Evolutionary conservation across 805 yeast genomes (phyloP).

Genomic region (Lipomyces starkeyi): DNA sequence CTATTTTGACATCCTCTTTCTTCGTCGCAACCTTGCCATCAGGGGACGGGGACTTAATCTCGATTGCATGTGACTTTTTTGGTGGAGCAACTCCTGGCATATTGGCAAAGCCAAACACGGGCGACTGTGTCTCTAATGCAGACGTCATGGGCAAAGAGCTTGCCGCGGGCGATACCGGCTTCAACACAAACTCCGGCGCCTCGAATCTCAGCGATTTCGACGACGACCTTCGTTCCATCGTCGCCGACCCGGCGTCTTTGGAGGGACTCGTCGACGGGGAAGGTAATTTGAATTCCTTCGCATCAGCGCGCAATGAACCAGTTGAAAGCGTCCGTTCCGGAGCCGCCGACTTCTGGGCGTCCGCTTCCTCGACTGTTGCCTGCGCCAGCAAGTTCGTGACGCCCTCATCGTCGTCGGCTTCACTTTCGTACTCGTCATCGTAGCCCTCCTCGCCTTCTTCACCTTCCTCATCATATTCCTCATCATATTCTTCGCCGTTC

Average conservation of each 20-base stretch:
- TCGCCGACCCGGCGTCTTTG: background rate
- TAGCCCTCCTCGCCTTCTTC: slow-evolving; percentile 15
- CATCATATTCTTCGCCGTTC: slow-evolving; percentile 15
- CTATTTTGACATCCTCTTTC: background rate
- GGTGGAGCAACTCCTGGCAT: too few relatives aligned
- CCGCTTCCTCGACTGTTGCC: background rate
- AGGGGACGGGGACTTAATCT: background rate
- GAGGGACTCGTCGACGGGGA: background rate
- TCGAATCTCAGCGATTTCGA: background rate
- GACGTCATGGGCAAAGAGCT: background rate
- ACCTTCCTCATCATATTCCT: slow-evolving; percentile 17
- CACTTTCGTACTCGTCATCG: background rate
- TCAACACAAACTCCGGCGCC: background rate
- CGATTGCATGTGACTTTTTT: background rate
- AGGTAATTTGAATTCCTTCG: background rate
- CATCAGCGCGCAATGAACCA: slow-evolving; percentile 1
- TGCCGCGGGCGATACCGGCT: background rate
- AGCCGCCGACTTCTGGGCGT: background rate
- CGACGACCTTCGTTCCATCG: slow-evolving; percentile 1
- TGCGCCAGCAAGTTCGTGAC: background rate
- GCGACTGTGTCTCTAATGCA: background rate
- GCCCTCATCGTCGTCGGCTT: background rate
- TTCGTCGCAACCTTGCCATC: background rate
- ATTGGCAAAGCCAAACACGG: background rate
- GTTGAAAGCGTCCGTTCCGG: background rate